Base-by-base conservation (phyloP, 139 green algal species). In the Chlamydomonas eustigma region DNA sequence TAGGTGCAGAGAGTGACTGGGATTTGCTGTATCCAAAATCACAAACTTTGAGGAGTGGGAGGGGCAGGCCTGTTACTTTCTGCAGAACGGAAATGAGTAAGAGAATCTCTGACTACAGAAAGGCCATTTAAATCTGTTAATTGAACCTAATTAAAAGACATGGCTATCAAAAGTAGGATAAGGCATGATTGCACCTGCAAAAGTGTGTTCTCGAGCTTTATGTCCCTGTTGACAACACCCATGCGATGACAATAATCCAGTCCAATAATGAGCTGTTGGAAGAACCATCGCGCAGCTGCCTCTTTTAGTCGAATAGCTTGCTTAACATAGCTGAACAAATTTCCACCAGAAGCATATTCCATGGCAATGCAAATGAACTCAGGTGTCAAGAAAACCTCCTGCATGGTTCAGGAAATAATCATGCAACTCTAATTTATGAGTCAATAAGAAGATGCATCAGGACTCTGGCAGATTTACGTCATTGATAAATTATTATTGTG, bases 211-310 rank as follows among this genome's bases (percentile, higher is more conserved):
- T 88, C 51, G 34, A 78, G 73, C 73, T 70, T 78, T 18, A 71
- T 70, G 51, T 78, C 73, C 3, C 51, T 18, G 51, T 78, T 78
- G 24, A 70, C 51, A 4, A 78, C 73, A 37, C 92, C 91, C 74
- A 89, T 93, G 1, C 83, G 73, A 85, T 99, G 95, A 76, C 97
- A 94, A 84, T 97, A 98, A 77, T 96, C 91, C 24, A 98, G 89
- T 3, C 82, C 79, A 30, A 84, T 82, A 28, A 98, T 92, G 2
- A 98, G 85, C 87, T 99, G 95, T 84, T 99, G 95, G 85, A 99
- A 99, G 82, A 99, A 98, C 92, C 93, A 99, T 5, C 96, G 88
- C 25, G 94, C 93, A 75, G 98, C 95, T 12, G 91, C 91, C 84
- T 99, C 96, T 33, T 90, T 90, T 32, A 99, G 90, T 4, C 92